Evolutionary conservation across 2,329 filamentous ascomycete genomes (phyloP), one percentile per base, ranked within the genome.

Genomic region (Orbilia oligospora): DNA sequence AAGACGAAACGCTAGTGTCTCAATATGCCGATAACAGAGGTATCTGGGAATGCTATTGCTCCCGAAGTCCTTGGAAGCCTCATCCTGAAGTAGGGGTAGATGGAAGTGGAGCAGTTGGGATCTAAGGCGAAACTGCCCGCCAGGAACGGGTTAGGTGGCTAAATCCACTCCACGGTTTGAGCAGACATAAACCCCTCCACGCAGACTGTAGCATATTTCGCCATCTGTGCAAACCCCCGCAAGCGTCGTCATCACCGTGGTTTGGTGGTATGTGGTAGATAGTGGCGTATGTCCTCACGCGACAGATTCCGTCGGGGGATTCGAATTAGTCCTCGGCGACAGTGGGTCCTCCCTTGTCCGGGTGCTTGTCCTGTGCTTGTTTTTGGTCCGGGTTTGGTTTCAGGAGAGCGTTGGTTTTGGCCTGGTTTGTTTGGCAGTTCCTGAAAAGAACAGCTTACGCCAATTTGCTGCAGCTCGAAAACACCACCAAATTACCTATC

Each of bases 401-500:
- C 71, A 76, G 55, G 46, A 69, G 64, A 30, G 22, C 8, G 41
- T 51, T 51, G 27, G 63, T 41, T 53, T 14, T 16, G 38, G 38
- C 2, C 1, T 36, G 63, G 20, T 49, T 65, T 36, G 61, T 49
- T 51, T 16, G 38, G 22, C 18, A 14, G 30, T 63, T 38, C 44
- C 30, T 22, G 55, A 76, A 70, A 70, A 69, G 64, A 76, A 64
- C 71, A 76, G 71, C 71, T 76, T 76, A 65, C 71, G 65, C 71
- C 55, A 69, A 69, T 58, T 27, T 33, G 56, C 56, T 36, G 36
- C 56, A 61, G 55, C 55, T 61, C 18, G 36, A 61, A 61, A 30
- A 58, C 66, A 69, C 44, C 33, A 51, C 38, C 36, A 44, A 51
- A 33, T n/a, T 36, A 67, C 33, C 38, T 51, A 51, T 51, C 48